Conservation (phyloP, 345 rosid genomes). For the Acer yangbiense region DNA sequence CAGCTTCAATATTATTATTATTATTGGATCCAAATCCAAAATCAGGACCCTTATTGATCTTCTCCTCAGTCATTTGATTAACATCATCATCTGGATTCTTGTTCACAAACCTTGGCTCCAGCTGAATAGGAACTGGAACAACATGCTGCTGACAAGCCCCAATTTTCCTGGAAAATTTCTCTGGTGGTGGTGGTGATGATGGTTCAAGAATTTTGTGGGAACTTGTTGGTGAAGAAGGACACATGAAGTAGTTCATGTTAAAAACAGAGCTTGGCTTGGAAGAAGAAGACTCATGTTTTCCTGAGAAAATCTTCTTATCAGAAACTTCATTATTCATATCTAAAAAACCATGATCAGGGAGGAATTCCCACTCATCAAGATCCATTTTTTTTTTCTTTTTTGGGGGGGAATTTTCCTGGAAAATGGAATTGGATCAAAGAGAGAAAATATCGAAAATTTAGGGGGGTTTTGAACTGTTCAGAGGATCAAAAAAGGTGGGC, state of each 20-base stretch:
- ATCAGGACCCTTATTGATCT: slow-evolving; percentile 30
- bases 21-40: neutral
- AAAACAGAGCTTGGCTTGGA: slow-evolving; percentile 39
- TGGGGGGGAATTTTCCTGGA: no score
- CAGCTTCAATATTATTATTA: slow-evolving; percentile 25
- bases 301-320: slow-evolving; percentile 26
- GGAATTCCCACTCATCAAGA: slow-evolving; percentile 91
- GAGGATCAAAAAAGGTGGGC: slow-evolving; percentile 30
- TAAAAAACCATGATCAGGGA: slow-evolving; percentile 51
- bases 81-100: slow-evolving; percentile 20
- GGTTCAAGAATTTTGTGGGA: slow-evolving; percentile 29
- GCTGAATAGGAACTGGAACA: slow-evolving; percentile 62
- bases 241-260: slow-evolving; percentile 66
- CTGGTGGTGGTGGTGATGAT: slow-evolving; percentile 10
- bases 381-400: slow-evolving; percentile 43
- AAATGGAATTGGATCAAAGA: neutral
- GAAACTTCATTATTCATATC: slow-evolving; percentile 43
- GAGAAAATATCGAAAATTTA: no score
- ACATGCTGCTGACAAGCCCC: slow-evolving; percentile 34
- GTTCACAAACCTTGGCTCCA: slow-evolving; percentile 46
- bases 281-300: slow-evolving; percentile 19
- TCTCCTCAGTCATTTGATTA: slow-evolving; percentile 25
- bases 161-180: slow-evolving; percentile 28
- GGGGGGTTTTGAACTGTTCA: slow-evolving; percentile 24
- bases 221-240: slow-evolving; percentile 50